Conservation (phyloP, 1,284 basidiomycete species). For the Pisolithus thermaeus region DNA sequence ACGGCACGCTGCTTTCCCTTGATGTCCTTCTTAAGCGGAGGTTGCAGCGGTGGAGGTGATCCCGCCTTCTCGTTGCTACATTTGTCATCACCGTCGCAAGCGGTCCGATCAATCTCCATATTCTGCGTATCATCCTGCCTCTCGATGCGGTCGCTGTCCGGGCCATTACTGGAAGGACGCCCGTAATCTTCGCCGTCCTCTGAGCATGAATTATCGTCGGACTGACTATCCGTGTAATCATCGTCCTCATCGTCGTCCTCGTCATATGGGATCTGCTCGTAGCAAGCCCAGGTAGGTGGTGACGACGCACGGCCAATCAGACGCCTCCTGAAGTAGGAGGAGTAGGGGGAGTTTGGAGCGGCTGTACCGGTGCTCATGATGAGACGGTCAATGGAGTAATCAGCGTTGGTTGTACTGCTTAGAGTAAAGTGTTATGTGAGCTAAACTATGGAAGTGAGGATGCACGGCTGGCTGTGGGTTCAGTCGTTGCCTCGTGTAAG, state of each 20-base stretch:
- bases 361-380: slow-evolving; percentile 34
- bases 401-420: not conserved
- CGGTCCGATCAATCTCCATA: slow-evolving; percentile 56
- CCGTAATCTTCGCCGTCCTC: slow-evolving; percentile 66
- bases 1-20: slow-evolving; percentile 77
- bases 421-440: not conserved
- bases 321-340: slow-evolving; percentile 60
- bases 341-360: slow-evolving; percentile 38
- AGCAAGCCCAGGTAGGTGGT: slow-evolving; percentile 79
- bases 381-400: not conserved
- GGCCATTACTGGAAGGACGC: slow-evolving; percentile 21
- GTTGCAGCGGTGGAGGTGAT: not conserved
- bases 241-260: slow-evolving; percentile 16
- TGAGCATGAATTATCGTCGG: slow-evolving; percentile 54
- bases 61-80: slow-evolving; percentile 28
- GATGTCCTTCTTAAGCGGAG: slow-evolving; percentile 48
- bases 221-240: slow-evolving; percentile 43
- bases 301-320: slow-evolving; percentile 71
- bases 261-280: slow-evolving; percentile 68
- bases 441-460: not conserved
- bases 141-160: slow-evolving; percentile 27
- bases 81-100: slow-evolving; percentile 8
- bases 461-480: not conserved
- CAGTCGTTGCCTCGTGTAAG: slow-evolving; percentile 4
- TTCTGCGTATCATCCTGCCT: slow-evolving; percentile 38